Conservation (phyloP, 495 filamentous ascomycete genomes). For the Penicillium ucsense region DNA sequence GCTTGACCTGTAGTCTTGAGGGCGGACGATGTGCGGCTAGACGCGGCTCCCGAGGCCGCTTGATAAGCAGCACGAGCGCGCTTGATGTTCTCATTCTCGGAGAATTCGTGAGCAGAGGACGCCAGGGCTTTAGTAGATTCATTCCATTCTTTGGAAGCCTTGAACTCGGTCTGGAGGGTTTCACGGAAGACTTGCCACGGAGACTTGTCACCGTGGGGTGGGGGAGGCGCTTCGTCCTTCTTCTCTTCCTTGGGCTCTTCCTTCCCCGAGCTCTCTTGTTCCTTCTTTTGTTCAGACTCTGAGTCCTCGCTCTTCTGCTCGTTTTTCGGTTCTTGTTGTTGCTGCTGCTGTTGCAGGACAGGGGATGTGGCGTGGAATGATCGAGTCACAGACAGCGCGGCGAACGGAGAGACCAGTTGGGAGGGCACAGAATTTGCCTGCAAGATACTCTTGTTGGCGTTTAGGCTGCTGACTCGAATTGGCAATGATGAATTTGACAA, state of each 20-base stretch:
- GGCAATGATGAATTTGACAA: slow-evolving; percentile 21
- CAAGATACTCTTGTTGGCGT: too few relatives aligned
- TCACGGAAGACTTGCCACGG: slow-evolving; percentile 98
- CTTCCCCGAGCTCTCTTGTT: slow-evolving; percentile 30
- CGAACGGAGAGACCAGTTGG: slow-evolving; percentile 29
- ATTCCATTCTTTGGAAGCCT: slow-evolving; percentile 98
- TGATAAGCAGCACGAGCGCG: slow-evolving; percentile 78
- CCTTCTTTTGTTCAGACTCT: slow-evolving; percentile 31
- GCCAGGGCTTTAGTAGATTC: slow-evolving; percentile 93
- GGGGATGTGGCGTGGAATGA: slow-evolving; percentile 32
- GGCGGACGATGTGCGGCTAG: slow-evolving; percentile 62
- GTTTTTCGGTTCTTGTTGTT: slow-evolving; percentile 26
- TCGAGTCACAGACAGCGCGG: slow-evolving; percentile 30
- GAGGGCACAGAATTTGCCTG: background rate
- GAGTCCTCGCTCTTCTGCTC: slow-evolving; percentile 36
- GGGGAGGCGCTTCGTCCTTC: slow-evolving; percentile 64
- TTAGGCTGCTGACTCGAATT: background rate
- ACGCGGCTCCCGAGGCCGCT: slow-evolving; percentile 66
- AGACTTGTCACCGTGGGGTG: slow-evolving; percentile 93
- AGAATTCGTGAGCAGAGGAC: slow-evolving; percentile 77
- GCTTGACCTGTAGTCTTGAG: slow-evolving; percentile 76
- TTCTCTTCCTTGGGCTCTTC: slow-evolving; percentile 37
- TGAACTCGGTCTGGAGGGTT: slow-evolving; percentile 84
- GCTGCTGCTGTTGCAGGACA: slow-evolving; percentile 32
- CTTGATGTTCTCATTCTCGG: slow-evolving; percentile 87